Conservation (phyloP, 1,284 basidiomycete species). For the Crepidotus sp. region DNA sequence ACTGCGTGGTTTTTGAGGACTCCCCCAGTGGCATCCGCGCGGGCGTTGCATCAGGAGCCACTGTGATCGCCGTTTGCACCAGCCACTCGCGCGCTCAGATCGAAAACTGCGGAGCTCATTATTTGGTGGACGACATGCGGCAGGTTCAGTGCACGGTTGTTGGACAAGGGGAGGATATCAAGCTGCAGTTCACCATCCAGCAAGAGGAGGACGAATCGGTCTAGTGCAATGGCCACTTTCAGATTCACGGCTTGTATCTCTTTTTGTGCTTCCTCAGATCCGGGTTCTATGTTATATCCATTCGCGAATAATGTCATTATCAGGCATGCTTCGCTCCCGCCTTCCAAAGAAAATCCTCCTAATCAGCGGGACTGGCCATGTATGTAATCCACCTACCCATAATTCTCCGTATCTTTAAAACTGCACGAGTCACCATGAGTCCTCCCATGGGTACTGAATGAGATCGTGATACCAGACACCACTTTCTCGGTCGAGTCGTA, state of each 20-base stretch:
- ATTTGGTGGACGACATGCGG: slow-evolving; percentile 13
- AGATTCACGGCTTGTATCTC: not conserved
- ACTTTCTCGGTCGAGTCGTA: too few species aligned
- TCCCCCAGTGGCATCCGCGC: slow-evolving; percentile 68
- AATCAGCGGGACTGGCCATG: too few species aligned
- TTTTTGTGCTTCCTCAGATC: too few species aligned
- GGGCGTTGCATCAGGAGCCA: slow-evolving; percentile 64
- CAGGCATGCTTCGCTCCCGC: too few species aligned
- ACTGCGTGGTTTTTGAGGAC: slow-evolving; percentile 69
- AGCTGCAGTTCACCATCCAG: slow-evolving; percentile 7
- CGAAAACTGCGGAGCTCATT: slow-evolving; percentile 60
- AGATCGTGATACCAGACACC: too few species aligned
- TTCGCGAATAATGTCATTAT: too few species aligned
- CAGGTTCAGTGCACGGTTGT: slow-evolving; percentile 6
- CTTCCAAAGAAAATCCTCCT: too few species aligned
- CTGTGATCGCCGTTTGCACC: slow-evolving; percentile 70
- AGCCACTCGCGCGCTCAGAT: slow-evolving; percentile 50
- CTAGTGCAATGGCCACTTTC: not conserved
- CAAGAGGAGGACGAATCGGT: not conserved
- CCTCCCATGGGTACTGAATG: too few species aligned
- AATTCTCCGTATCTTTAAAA: too few species aligned
- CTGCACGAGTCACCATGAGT: too few species aligned
- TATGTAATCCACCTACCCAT: too few species aligned
- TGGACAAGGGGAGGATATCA: slow-evolving; percentile 4
- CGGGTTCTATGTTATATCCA: too few species aligned